phyloP scores from a whole-genome alignment of 306 rosid genomes.

The Arachis hypogaea region DNA sequence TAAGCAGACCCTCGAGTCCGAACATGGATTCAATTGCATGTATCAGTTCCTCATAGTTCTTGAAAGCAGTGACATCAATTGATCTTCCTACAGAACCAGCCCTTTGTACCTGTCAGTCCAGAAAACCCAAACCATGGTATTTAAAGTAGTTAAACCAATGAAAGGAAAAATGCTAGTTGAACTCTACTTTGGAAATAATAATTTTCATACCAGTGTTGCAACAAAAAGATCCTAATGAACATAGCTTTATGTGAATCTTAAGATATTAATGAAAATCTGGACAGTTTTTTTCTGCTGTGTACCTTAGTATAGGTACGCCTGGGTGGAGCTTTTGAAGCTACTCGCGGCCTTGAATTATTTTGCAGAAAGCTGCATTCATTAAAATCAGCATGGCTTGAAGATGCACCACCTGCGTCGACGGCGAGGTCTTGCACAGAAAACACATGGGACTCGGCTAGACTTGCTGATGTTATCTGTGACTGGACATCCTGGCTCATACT shows the following conservation, averaged over 20 bases:
- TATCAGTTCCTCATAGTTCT: conserved; percentile 71
- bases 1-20: conserved; percentile 79
- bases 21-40: conserved; percentile 77
- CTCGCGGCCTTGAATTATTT: conserved; percentile 71
- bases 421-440: conserved; percentile 61
- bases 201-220: background rate
- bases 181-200: background rate
- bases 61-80: conserved; percentile 69
- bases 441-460: conserved; percentile 76
- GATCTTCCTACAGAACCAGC: conserved; percentile 87
- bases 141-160: background rate
- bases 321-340: conserved; percentile 42
- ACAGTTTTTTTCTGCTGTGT: background rate
- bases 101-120: conserved; percentile 65
- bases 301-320: conserved; percentile 79
- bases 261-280: background rate
- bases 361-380: conserved; percentile 81
- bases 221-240: background rate
- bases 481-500: conserved; percentile 89
- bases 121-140: background rate
- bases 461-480: conserved; percentile 88
- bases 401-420: conserved; percentile 77
- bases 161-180: background rate
- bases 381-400: conserved; percentile 83
- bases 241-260: background rate